Evolutionary conservation across 192 early-diverging fungal species (phyloP), one percentile per base, ranked within the genome.

Genomic region (Allomyces macrogynus): DNA sequence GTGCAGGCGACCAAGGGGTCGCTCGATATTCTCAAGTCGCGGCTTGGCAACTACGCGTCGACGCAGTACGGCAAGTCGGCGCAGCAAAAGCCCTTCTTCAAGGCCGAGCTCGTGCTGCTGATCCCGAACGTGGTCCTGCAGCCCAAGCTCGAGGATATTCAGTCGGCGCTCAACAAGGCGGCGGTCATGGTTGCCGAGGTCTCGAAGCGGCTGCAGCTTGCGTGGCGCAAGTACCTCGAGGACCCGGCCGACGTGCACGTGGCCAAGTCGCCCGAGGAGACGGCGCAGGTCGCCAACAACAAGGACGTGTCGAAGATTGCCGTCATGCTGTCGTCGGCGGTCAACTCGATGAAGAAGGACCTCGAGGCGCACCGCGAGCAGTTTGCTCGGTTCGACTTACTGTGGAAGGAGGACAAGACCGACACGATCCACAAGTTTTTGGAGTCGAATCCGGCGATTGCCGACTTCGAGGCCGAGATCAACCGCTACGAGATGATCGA

Each of bases 161-260:
- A 75, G 18, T 81, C 86, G 25, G 95, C 95, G 86, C 81, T 83
- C 57, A 79, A 84, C 32, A 87, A 97, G 7, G 80, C 81, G 1
- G 93, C 97, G 54, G 89, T 95, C 66, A 95, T 90, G 22, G 90
- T 92, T 76, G 87, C 97, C 40, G 92, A 97, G 74, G 90, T 94
- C 65, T 81, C 97, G 62, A 89, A 89, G 72, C 83, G 84, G 63
- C 88, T 89, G 74, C 73, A 87, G 16, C 75, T 78, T 9, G 77
- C 74, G 26, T 96, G 92, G 93, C 75, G 75, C 42, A 72, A 73
- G 12, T 86, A 93, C 66, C 85, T 99, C 7, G 90, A 92, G 63
- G 90, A 91, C 54, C 85, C 89, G 44, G 75, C 98, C 25, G 91
- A 95, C 67, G 81, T 86, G 63, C 93, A 94, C 73, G 78, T 94